Percentiles rank a stretch among this genome's conserved stretches.
Conservation (phyloP, 2,329 filamentous ascomycete genomes). For the Rhynchosporium secalis region DNA sequence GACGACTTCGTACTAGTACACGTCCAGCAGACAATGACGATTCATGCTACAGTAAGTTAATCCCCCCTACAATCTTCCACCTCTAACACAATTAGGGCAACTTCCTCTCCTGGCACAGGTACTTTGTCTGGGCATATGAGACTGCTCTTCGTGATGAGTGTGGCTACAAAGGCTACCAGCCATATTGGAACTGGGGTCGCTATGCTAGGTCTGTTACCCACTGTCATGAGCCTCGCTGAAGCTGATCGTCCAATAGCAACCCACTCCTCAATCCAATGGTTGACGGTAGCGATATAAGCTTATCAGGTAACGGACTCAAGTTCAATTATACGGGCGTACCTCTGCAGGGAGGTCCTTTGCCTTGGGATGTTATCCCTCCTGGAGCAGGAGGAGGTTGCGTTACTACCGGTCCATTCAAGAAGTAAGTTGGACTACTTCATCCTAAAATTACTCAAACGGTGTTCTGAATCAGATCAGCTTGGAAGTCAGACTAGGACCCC, state of each 20-base stretch:
- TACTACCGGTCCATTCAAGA: conserved; percentile 47
- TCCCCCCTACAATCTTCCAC: conserved; percentile 21
- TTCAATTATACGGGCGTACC: conserved; percentile 29
- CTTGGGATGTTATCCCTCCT: conserved; percentile 40
- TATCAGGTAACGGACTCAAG: conserved; percentile 50
- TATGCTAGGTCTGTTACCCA: conserved; percentile 26
- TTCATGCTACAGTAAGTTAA: conserved; percentile 31
- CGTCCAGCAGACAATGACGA: conserved; percentile 36
- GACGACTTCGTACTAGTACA: conserved; percentile 44
- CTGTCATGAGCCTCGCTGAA: conserved; percentile 42
- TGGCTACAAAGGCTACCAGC: conserved; percentile 46
- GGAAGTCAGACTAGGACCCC: conserved; percentile 48
- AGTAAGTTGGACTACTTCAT: conserved; percentile 31
- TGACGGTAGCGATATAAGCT: conserved; percentile 52
- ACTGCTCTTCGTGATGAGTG: conserved; percentile 45
- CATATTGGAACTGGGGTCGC: conserved; percentile 44
- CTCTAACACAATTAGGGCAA: conserved; percentile 18
- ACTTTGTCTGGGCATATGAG: conserved; percentile 46
- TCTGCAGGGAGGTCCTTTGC: conserved; percentile 24
- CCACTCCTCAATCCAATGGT: conserved; percentile 52
- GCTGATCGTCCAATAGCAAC: conserved; percentile 48
- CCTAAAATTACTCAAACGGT: too few species aligned
- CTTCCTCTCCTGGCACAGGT: conserved; percentile 48
- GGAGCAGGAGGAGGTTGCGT: conserved; percentile 59
- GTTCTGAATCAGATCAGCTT: conserved; percentile 25